Conservation (phyloP, 179 eudicot species). For the Heliamphora ciliata region DNA sequence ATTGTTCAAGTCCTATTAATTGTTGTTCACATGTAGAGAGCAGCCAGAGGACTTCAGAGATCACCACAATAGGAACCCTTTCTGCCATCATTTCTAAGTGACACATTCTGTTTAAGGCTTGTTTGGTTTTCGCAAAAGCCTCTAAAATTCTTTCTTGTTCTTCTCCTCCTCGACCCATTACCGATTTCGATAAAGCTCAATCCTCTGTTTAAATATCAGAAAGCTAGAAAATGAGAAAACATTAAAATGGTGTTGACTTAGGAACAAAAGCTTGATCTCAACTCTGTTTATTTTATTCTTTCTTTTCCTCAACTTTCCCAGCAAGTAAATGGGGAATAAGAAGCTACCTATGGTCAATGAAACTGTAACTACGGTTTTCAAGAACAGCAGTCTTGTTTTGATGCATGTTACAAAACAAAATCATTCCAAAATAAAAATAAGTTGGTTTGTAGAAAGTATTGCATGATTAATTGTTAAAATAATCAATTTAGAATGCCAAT, state of each 20-base stretch:
- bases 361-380: neutral
- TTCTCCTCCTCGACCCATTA: neutral
- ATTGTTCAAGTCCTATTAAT: too few species aligned
- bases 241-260: neutral
- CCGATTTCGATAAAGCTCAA: neutral
- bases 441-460: neutral
- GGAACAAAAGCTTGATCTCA: constrained; percentile 8
- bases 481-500: neutral
- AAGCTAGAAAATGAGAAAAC: neutral
- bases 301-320: neutral
- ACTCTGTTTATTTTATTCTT: neutral
- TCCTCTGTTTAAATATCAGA: neutral
- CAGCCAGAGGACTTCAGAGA: too few species aligned
- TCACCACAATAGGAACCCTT: neutral
- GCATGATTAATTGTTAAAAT: neutral
- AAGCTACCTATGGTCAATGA: neutral
- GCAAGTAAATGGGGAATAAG: constrained; percentile 8
- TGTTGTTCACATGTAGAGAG: too few species aligned
- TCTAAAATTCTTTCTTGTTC: too few species aligned
- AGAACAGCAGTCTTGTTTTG: neutral
- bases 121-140: neutral
- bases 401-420: neutral
- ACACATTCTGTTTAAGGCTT: neutral
- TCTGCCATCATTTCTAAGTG: neutral
- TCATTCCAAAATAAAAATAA: neutral